Evolutionary conservation across 495 filamentous ascomycete species (phyloP), one percentile per base, ranked within the genome.

Genomic region (Penicillium verhagenii): DNA sequence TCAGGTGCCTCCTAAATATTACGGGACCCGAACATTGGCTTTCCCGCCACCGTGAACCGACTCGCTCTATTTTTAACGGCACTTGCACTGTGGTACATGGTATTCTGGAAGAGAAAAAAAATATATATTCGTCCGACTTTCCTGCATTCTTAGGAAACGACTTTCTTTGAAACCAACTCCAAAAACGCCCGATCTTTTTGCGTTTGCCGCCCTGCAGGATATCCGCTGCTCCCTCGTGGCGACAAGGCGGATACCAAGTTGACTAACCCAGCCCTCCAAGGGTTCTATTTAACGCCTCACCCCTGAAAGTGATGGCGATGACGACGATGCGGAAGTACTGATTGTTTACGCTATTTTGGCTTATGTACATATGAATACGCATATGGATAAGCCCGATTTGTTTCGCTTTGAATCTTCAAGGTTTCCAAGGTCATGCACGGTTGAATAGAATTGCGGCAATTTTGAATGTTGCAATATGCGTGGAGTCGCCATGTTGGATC

Each of bases 1-100:
- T 68, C 65, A 68, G 62, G 65, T 68, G 62, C 59, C 65, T 67
- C 65, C 65, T 65, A 63, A 68, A 68, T 68, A 68, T 65, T 67
- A 65, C 59, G 47, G 57, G 50, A 63, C 53, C 62, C 57, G 50
- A 63, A 50, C 47, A 48, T 39, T 60, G 57, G 52, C 53, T 52
- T 47, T 59, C 55, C 61, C 61, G 61, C 61, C 61, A 68, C 65
- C 50, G 53, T 52, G 24, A 54, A 60, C 42, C 50, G 31, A 47
- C 53, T 55, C 38, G 29, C 49, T 50, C 49, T 59, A 59, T 56
- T 59, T 63, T 54, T 62, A 58, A 45, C 50, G 42, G 23, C 42
- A 45, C 42, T 45, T 45, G 42, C 20, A 45, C 42, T 18, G 42
- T 45, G 21, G 23, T 45, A 45, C 42, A 26, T 43, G 19, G 37